These are phyloP conservation scores for Trichaptum fuscoviolaceum DNA, from an alignment of 768 basidiomycete genomes.

Conservation along the genomic window DNA sequence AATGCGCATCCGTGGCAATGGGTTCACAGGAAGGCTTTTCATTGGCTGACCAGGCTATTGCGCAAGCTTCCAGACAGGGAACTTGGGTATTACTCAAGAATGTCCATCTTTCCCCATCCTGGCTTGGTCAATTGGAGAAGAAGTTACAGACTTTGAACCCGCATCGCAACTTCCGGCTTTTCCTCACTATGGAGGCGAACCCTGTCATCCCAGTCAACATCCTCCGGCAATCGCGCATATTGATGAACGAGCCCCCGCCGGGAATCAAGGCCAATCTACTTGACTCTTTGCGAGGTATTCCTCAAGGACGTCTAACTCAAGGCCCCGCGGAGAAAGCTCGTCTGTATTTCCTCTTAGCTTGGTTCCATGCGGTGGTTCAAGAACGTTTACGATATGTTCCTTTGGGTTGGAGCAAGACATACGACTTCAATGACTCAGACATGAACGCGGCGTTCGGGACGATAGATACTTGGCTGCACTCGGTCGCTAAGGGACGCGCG, in stretches of 20 bases:
- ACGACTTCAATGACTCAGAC: constrained; percentile 99
- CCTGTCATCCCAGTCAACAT: constrained; percentile 95
- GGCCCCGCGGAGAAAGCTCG: constrained; percentile 93
- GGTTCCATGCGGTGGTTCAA: constrained; percentile 98
- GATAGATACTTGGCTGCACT: constrained; percentile 85
- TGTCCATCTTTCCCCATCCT: constrained; percentile 90
- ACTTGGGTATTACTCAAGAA: constrained; percentile 98
- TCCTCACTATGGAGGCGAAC: constrained; percentile 97
- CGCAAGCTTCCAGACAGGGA: constrained; percentile 86
- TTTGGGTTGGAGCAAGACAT: constrained; percentile 92
- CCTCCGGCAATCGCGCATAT: constrained; percentile 87
- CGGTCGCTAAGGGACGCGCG: constrained; percentile 77
- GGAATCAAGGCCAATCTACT: constrained; percentile 95
- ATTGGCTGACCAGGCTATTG: constrained; percentile 94
- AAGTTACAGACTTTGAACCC: constrained; percentile 89
- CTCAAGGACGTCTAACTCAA: constrained; percentile 63
- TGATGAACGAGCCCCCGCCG: constrained; percentile 99
- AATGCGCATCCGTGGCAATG: constrained; percentile 92
- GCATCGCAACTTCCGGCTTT: constrained; percentile 88
- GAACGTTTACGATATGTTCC: constrained; percentile 96
- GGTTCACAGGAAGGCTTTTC: constrained; percentile 97
- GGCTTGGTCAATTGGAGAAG: constrained; percentile 96
- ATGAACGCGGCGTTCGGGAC: constrained; percentile 88
- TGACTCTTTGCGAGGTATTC: constrained; percentile 77
- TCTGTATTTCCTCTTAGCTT: constrained; percentile 92